Base-by-base conservation (phyloP, 2,329 filamentous ascomycete species). In the Leptographium flavum region DNA sequence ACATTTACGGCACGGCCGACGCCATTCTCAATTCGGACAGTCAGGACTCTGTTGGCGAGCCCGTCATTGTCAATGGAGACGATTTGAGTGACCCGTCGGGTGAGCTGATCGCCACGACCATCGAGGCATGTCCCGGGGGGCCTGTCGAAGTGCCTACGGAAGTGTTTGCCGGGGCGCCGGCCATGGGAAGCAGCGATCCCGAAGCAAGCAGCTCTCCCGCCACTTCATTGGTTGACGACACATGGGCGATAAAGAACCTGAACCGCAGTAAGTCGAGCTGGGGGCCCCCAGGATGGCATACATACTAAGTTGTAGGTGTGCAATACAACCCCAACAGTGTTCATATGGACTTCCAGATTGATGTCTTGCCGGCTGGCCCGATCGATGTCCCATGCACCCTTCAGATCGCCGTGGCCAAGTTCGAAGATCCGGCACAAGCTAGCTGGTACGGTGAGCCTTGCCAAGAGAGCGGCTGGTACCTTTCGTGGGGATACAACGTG, bases 401-500 rank as follows among this genome's bases (percentile, higher is more conserved):
- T 5, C 11, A 42, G 0, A 35, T 53, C 1, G 30, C 48, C 4
- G 19, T 53, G 4, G 47, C 42, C 42, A 44, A 50, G 5, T 36
- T 36, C 2, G 28, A 45, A 0, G 47, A 56, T 5, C 49, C 55
- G 5, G 48, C 46, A 21, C 47, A 49, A 8, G 54, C 50, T 2
- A 57, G 56, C 30, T 61, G 58, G 46, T 52, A 47, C 37, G 30
- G 52, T 14, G 38, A 53, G 22, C 40, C 43, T 2, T 62, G 60
- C 39, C 41, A 45, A 0, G 45, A 52, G 28, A 53, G 49, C n/a
- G 52, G 51, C n/a, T 59, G 56, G 54, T 47, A 45, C 4, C 41
- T 57, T 7, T 62, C 58, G 0, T 62, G 57, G 58, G 59, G 60
- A 1, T 60, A 63, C 48, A 52, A 55, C 19, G 35, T 47, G 8